Evolutionary conservation across 345 rosid genomes (phyloP), one percentile per base, ranked within the genome.

Genomic region (Sapria himalayana): DNA sequence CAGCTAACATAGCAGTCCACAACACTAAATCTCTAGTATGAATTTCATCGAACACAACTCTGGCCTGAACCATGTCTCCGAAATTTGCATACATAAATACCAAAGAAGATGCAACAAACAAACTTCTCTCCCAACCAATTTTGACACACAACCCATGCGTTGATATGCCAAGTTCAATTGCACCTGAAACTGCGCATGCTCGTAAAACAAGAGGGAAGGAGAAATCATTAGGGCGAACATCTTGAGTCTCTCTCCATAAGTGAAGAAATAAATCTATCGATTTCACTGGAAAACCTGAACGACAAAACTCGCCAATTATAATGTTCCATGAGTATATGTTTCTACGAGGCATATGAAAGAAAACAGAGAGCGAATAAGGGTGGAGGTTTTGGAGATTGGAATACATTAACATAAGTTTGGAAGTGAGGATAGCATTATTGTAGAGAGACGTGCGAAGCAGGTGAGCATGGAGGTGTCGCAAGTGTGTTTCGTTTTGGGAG

Each of bases 321-420:
- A 73, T 76, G 29, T 76, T 76, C 86, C 81, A 73, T 0, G 81
- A 73, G 60, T 52, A 73, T n/a, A 70, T 58, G 50, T 70, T 73
- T 19, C 62, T 61, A 9, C 24, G 4, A 1, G 75, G 86, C 75
- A 73, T 73, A 63, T 76, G 81, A 41, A 65, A 47, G 71, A 76
- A 76, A 39, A 60, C 66, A 7, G 60, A 38, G 7, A 76, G 63
- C 14, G 76, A 57, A 22, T 71, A 19, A 19, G 76, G 58, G 27
- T 13, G 3, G 45, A 72, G 74, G 23, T 34, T 52, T 23, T 35
- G n/a, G n/a, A 48, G 74, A 5, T 56, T 56, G 4, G 80, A 72
- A 48, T 72, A 76, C 46, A 58, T 51, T 20, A 64, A 59, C 36
- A 69, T 63, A 24, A 76, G 85, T 43, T 65, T 69, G 4, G 80